These are phyloP conservation scores for Globisporangium perplexum DNA, from an alignment of 352 stramenopile species.

Conservation along the genomic window DNA sequence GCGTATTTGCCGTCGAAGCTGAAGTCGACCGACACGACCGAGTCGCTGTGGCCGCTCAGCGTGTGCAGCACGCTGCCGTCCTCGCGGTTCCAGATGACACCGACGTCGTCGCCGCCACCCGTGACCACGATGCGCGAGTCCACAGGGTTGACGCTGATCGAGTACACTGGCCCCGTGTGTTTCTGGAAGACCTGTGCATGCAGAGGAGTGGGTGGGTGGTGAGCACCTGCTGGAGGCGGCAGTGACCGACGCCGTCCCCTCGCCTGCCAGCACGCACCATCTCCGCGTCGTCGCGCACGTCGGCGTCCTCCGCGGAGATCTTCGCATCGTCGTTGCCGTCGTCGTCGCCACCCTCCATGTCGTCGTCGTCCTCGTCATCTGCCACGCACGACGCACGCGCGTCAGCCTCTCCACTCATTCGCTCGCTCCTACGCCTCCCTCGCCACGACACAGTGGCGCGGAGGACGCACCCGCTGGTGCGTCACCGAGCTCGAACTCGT, in stretches of 20 bases:
- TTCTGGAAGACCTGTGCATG: conserved; percentile 60
- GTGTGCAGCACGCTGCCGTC: conserved; percentile 74
- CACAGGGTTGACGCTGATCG: conserved; percentile 73
- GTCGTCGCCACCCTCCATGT: conserved; percentile 36
- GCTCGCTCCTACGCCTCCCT: background rate
- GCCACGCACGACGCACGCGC: background rate
- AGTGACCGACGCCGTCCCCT: background rate
- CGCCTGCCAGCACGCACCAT: conserved; percentile 31
- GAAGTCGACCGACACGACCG: conserved; percentile 79
- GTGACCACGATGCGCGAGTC: conserved; percentile 79
- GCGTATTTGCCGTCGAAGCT: conserved; percentile 87
- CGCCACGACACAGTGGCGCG: background rate
- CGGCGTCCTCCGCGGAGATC: conserved; percentile 56
- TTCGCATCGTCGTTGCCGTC: conserved; percentile 47
- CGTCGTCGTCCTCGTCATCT: conserved; percentile 60
- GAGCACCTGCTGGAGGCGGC: background rate
- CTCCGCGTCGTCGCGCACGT: conserved; percentile 67
- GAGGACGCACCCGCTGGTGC: conserved; percentile 57
- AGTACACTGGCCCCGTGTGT: conserved; percentile 76
- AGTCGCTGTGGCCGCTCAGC: conserved; percentile 75
- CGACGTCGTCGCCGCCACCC: conserved; percentile 79
- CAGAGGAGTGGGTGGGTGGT: background rate
- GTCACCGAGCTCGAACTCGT: conserved; percentile 84
- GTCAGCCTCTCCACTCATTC: background rate
- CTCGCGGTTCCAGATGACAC: conserved; percentile 84